Evolutionary conservation across 2,329 filamentous ascomycete species (phyloP).

Genomic region (Monosporascus sp.): DNA sequence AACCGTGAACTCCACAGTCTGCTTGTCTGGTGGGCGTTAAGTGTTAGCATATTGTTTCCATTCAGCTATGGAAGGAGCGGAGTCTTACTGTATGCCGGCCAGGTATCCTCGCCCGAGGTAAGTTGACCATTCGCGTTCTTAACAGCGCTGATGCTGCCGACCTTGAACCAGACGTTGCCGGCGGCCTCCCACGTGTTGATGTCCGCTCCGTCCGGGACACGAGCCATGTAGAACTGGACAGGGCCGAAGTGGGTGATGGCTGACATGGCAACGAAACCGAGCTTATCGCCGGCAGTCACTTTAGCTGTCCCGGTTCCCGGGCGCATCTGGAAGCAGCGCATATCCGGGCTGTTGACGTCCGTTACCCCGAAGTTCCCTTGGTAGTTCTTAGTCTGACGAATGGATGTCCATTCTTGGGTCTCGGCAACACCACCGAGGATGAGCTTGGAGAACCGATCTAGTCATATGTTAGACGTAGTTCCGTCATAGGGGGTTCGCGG

Average conservation of each 20-base stretch:
- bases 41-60: conserved; percentile 1
- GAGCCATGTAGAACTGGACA: conserved; percentile 29
- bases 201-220: conserved; percentile 22
- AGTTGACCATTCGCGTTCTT: conserved; percentile 8
- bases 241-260: conserved; percentile 26
- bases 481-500: not conserved
- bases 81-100: conserved; percentile 20
- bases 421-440: conserved; percentile 20
- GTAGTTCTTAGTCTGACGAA: conserved; percentile 29
- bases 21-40: conserved; percentile 12
- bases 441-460: conserved; percentile 26
- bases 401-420: conserved; percentile 20
- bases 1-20: conserved; percentile 26
- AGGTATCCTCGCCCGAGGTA: conserved; percentile 16
- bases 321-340: conserved; percentile 27
- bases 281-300: conserved; percentile 21
- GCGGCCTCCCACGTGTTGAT: conserved; percentile 26
- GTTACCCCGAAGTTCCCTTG: conserved; percentile 28
- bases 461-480: not conserved
- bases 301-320: conserved; percentile 17
- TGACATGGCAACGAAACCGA: conserved; percentile 23
- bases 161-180: conserved; percentile 30
- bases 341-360: conserved; percentile 23
- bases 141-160: conserved; percentile 19
- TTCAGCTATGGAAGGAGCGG: not conserved